These are phyloP conservation scores for Aspergillus nidulans DNA, from an alignment of 495 filamentous ascomycete species.

Conservation along the genomic window DNA sequence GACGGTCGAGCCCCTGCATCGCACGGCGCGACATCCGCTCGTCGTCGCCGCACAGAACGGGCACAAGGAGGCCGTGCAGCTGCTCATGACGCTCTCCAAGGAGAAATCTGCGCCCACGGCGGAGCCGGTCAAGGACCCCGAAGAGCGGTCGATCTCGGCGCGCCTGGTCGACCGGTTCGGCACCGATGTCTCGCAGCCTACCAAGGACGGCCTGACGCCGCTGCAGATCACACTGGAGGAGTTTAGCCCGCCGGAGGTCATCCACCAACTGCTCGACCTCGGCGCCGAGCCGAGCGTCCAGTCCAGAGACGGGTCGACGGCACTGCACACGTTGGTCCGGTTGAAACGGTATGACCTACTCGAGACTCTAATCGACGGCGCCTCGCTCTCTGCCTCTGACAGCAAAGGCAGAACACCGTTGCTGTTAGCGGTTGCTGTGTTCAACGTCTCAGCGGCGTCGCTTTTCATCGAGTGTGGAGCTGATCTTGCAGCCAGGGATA, in stretches of 20 bases:
- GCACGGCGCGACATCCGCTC: neutral
- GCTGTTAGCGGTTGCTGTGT: neutral
- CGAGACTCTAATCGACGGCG: neutral
- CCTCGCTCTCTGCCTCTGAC: neutral
- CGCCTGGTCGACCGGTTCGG: neutral
- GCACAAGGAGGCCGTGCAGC: neutral
- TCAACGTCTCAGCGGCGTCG: neutral
- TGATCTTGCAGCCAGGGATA: neutral
- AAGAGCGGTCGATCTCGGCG: neutral
- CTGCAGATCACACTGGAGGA: neutral
- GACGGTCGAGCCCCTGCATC: neutral
- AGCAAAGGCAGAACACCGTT: neutral
- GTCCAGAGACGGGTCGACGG: neutral
- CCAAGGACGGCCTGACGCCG: neutral
- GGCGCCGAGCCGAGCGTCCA: neutral
- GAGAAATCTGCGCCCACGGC: neutral
- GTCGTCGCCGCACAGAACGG: neutral
- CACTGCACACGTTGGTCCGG: neutral
- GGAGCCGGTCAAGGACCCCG: neutral
- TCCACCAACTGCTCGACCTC: neutral
- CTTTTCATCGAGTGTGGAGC: neutral
- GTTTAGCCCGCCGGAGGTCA: slow-evolving; percentile 1
- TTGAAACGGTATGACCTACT: neutral
- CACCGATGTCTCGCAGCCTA: neutral
- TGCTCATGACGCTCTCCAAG: neutral